phyloP scores from a whole-genome alignment of 2,329 filamentous ascomycete species.

The Clarireedia sp. region DNA sequence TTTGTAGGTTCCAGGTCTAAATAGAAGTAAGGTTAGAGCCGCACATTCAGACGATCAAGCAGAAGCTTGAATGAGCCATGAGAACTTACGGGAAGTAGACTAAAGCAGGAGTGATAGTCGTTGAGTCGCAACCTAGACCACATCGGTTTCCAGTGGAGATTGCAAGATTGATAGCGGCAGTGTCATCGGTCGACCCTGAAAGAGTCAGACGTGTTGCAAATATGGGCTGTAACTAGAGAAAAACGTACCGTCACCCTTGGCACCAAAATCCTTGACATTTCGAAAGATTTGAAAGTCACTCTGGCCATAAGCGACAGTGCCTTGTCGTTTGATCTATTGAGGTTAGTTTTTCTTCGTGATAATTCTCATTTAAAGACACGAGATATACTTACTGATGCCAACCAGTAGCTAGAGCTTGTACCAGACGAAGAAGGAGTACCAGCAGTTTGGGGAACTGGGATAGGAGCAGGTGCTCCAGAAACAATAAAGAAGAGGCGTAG shows the following conservation, averaged over 20 bases:
- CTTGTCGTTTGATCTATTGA: conserved; percentile 24
- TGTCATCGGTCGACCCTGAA: conserved; percentile 66
- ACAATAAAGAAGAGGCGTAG: conserved; percentile 24
- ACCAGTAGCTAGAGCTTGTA: conserved; percentile 23
- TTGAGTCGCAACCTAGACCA: conserved; percentile 72
- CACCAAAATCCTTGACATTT: conserved; percentile 70
- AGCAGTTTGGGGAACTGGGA: conserved; percentile 8
- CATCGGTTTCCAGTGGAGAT: conserved; percentile 74
- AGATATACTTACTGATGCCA: conserved; percentile 15
- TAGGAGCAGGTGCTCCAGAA: conserved; percentile 20
- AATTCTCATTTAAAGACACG: background rate
- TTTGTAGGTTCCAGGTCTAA: conserved; percentile 66
- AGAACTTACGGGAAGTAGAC: conserved; percentile 60
- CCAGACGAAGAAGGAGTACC: conserved; percentile 12
- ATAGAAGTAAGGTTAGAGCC: conserved; percentile 28
- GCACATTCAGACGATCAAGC: background rate
- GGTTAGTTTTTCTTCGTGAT: background rate
- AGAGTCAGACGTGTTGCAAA: conserved; percentile 43
- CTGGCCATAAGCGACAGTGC: conserved; percentile 30
- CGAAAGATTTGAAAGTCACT: conserved; percentile 65
- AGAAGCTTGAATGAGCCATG: too few relatives aligned
- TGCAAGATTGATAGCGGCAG: conserved; percentile 74
- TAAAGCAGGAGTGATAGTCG: conserved; percentile 73
- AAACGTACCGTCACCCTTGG: conserved; percentile 52
- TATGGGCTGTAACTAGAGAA: conserved; percentile 28